phyloP scores from a whole-genome alignment of 768 basidiomycete species.

The Cubamyces lactineus region DNA sequence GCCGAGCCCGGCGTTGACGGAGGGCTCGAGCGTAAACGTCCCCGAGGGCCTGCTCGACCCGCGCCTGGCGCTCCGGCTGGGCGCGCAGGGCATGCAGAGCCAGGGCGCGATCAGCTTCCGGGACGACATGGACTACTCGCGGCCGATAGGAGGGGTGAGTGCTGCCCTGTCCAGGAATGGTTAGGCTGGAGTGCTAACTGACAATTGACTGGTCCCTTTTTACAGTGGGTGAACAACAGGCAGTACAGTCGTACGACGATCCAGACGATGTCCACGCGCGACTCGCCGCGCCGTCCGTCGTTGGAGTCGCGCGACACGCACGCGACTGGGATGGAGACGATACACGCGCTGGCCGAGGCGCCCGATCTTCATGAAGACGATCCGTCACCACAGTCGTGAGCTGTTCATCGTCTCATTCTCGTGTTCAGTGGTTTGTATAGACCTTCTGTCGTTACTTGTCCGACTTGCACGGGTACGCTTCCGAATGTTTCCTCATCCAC shows the following conservation, averaged over 20 bases:
- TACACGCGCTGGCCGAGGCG: neutral
- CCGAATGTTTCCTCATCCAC: neutral
- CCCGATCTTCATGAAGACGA: neutral
- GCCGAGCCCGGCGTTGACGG: constrained; percentile 31
- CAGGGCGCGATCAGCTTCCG: constrained; percentile 33
- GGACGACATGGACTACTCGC: constrained; percentile 35
- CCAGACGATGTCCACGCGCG: constrained; percentile 22
- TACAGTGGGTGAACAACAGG: constrained; percentile 28
- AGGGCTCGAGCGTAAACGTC: constrained; percentile 26
- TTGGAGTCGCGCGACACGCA: constrained; percentile 15
- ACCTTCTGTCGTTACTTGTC: neutral
- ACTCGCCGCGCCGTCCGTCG: constrained; percentile 6
- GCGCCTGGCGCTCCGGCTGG: constrained; percentile 15
- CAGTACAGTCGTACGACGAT: constrained; percentile 30
- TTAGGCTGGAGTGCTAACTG: neutral
- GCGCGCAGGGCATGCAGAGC: constrained; percentile 28
- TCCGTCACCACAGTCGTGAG: neutral
- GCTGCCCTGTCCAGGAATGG: neutral
- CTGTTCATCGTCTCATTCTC: neutral
- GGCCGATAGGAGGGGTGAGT: constrained; percentile 34
- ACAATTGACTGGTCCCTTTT: neutral
- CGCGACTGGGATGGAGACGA: constrained; percentile 2
- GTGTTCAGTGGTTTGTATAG: neutral
- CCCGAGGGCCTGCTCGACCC: constrained; percentile 34
- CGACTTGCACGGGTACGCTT: constrained; percentile 10